Conservation (phyloP, 345 rosid genomes). For the Cardamine occulta region DNA sequence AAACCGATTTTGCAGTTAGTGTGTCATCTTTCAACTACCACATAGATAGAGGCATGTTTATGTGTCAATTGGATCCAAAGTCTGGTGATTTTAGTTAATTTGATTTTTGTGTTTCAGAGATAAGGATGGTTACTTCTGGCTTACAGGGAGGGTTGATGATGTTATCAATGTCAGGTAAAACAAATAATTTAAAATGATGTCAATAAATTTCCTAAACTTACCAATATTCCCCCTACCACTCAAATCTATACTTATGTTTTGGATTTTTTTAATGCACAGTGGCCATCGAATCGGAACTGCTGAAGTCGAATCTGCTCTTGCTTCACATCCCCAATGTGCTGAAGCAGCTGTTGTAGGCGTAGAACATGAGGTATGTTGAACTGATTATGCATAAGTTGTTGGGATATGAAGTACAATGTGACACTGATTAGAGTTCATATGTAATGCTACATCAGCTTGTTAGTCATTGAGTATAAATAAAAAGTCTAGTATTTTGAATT, state of each 20-base stretch:
- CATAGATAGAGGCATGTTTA: not conserved
- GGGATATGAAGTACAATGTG: not conserved
- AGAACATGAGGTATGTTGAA: constrained; percentile 80
- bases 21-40: constrained; percentile 3
- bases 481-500: not conserved
- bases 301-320: constrained; percentile 99
- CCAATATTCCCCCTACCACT: not conserved
- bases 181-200: not conserved
- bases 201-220: not conserved
- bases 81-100: constrained; percentile 11
- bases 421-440: constrained; percentile 6
- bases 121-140: constrained; percentile 97
- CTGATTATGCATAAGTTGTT: constrained; percentile 19
- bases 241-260: constrained; percentile 3
- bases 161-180: constrained; percentile 95
- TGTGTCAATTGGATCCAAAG: constrained; percentile 22
- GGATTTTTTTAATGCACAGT: constrained; percentile 50
- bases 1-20: constrained; percentile 9
- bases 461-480: not conserved
- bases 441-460: not conserved
- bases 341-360: constrained; percentile 98
- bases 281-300: constrained; percentile 99
- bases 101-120: constrained; percentile 64
- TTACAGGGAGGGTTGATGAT: constrained; percentile 98
- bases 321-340: constrained; percentile 91